Evolutionary conservation across 768 basidiomycete genomes (phyloP).

Genomic region (Agaricus subrufescens): DNA sequence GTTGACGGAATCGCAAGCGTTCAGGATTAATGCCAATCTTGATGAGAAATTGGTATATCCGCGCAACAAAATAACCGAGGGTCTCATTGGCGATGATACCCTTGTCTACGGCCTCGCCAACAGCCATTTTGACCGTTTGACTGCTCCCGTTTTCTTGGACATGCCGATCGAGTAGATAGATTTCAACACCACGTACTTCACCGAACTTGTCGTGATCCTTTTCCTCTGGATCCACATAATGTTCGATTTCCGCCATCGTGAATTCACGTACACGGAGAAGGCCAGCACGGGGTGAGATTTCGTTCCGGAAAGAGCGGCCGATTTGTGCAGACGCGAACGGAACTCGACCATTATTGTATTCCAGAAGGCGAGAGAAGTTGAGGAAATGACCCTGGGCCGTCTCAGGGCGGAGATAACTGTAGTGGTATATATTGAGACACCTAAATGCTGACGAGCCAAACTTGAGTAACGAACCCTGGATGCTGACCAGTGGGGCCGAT

Average conservation of each 20-base stretch:
- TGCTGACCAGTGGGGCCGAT: slow-evolving; percentile 98
- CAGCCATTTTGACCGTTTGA: slow-evolving; percentile 56
- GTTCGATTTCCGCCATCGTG: slow-evolving; percentile 99
- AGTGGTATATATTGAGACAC: slow-evolving; percentile 2
- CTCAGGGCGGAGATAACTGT: slow-evolving; percentile 91
- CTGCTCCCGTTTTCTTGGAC: slow-evolving; percentile 77
- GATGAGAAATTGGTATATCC: slow-evolving; percentile 84
- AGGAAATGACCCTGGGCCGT: slow-evolving; percentile 99
- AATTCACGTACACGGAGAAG: slow-evolving; percentile 97
- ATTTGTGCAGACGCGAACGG: slow-evolving; percentile 98
- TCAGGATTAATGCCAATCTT: slow-evolving; percentile 86
- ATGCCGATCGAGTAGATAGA: slow-evolving; percentile 77
- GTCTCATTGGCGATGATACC: slow-evolving; percentile 95
- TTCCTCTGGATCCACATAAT: slow-evolving; percentile 93
- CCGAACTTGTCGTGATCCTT: slow-evolving; percentile 84
- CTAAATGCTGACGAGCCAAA: not conserved
- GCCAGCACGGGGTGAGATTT: slow-evolving; percentile 95
- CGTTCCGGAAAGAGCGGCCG: slow-evolving; percentile 94
- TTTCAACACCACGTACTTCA: slow-evolving; percentile 70
- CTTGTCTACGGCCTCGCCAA: slow-evolving; percentile 85
- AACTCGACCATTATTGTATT: slow-evolving; percentile 95
- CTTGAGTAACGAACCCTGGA: slow-evolving; percentile 61
- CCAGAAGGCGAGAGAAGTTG: slow-evolving; percentile 94
- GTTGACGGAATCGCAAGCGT: slow-evolving; percentile 91
- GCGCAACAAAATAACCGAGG: slow-evolving; percentile 93